Percentiles rank a stretch among this genome's conserved stretches.
Evolutionary conservation across 257 asterid species (phyloP).

Genomic region (Solanum gandarillasii): DNA sequence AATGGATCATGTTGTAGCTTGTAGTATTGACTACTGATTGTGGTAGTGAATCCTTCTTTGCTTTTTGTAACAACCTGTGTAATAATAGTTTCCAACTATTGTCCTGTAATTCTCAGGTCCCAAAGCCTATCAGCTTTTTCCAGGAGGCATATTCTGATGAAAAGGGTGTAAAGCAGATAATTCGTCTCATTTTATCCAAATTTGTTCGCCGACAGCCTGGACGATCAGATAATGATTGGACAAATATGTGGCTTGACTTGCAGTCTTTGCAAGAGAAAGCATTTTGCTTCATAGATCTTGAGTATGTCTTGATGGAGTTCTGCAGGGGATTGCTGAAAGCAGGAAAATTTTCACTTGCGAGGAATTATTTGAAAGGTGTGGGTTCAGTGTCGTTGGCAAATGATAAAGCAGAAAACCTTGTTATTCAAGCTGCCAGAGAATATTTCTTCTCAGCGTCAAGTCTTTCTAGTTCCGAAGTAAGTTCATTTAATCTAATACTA

Average conservation of each 20-base stretch:
- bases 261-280: conserved; percentile 87
- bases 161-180: conserved; percentile 80
- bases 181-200: conserved; percentile 91
- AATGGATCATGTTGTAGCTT: background rate
- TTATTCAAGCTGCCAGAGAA: conserved; percentile 97
- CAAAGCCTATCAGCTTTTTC: conserved; percentile 80
- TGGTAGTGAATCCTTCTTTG: background rate
- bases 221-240: conserved; percentile 91
- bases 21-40: background rate
- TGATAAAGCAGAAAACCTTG: conserved; percentile 91
- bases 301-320: conserved; percentile 79
- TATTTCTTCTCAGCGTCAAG: conserved; percentile 97
- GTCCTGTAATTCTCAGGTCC: conserved; percentile 41
- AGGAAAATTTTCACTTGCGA: conserved; percentile 85
- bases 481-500: conserved; percentile 1
- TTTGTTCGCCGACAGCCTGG: conserved; percentile 77
- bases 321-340: conserved; percentile 98
- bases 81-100: conserved; percentile 1
- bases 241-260: conserved; percentile 92
- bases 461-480: conserved; percentile 85
- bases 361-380: conserved; percentile 87
- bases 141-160: conserved; percentile 54
- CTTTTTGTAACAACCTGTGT: background rate
- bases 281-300: conserved; percentile 83
- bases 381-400: conserved; percentile 70